phyloP scores from a whole-genome alignment of 768 basidiomycete genomes.

The Pleurotus cornucopiae region DNA sequence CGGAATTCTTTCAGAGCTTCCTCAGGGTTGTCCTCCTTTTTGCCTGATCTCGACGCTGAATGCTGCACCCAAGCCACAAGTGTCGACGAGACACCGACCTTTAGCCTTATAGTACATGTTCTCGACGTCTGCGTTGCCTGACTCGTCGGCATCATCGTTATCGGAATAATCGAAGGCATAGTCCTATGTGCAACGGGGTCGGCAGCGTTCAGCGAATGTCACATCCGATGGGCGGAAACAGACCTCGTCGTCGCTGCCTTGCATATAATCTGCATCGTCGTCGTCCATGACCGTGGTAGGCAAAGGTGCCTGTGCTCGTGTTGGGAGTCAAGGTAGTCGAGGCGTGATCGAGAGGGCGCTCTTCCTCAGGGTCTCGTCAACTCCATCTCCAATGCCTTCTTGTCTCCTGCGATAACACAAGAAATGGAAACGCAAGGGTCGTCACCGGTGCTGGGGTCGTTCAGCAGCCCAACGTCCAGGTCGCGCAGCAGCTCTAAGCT shows the following conservation, averaged over 20 bases:
- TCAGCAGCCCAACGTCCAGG: constrained; percentile 44
- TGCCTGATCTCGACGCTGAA: constrained; percentile 45
- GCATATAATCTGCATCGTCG: constrained; percentile 93
- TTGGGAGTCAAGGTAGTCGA: not conserved
- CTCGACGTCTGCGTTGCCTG: constrained; percentile 85
- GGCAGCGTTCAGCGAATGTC: constrained; percentile 4
- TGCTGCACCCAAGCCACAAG: constrained; percentile 6
- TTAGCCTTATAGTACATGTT: constrained; percentile 99
- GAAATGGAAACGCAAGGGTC: constrained; percentile 25
- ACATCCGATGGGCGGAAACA: constrained; percentile 9
- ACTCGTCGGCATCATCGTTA: constrained; percentile 76
- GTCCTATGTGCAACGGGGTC: constrained; percentile 45
- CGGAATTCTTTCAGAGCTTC: constrained; percentile 88
- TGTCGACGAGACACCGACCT: constrained; percentile 45
- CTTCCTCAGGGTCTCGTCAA: not conserved
- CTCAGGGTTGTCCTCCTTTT: constrained; percentile 93
- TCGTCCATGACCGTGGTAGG: constrained; percentile 65
- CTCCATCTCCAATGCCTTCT: not conserved
- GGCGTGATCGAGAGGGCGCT: not conserved
- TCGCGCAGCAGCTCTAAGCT: constrained; percentile 63
- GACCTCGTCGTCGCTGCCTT: constrained; percentile 84
- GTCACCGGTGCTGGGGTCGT: constrained; percentile 29
- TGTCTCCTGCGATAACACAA: not conserved
- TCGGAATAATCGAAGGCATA: constrained; percentile 98
- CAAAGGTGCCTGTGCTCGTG: not conserved